These are phyloP conservation scores for Tilletiopsis washingtonensis DNA, from an alignment of 1,284 basidiomycete species.

Conservation along the genomic window DNA sequence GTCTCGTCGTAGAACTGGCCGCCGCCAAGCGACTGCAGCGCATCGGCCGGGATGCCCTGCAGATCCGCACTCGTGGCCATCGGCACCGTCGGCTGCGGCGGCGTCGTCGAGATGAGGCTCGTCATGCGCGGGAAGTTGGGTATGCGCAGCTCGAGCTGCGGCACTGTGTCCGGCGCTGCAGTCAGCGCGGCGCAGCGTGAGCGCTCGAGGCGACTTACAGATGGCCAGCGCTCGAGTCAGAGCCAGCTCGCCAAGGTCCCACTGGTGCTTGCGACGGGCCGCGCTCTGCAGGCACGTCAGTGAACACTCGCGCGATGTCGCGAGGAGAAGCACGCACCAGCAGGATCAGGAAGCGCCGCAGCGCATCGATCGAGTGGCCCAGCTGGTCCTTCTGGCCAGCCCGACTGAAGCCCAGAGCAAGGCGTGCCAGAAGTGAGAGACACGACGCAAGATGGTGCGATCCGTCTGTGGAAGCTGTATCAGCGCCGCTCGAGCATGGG, in stretches of 20 bases:
- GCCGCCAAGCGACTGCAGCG: too few relatives aligned
- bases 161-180: background rate
- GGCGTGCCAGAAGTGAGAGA: background rate
- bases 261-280: background rate
- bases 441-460: background rate
- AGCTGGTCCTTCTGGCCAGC: background rate
- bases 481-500: background rate
- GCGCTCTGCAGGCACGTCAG: too few relatives aligned
- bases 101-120: background rate
- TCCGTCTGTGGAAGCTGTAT: background rate
- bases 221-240: background rate
- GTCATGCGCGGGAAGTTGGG: background rate
- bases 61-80: too few relatives aligned
- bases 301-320: too few relatives aligned
- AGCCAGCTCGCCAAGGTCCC: background rate
- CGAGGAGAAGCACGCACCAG: too few relatives aligned
- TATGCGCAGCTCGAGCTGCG: background rate
- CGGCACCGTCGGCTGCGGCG: background rate
- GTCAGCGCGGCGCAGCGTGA: background rate
- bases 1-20: too few relatives aligned
- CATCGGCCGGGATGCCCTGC: too few relatives aligned
- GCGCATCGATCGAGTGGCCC: background rate
- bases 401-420: background rate
- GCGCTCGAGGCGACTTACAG: background rate
- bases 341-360: background rate